phyloP scores from a whole-genome alignment of 2,329 filamentous ascomycete genomes.

The Waltergamsia citrina region DNA sequence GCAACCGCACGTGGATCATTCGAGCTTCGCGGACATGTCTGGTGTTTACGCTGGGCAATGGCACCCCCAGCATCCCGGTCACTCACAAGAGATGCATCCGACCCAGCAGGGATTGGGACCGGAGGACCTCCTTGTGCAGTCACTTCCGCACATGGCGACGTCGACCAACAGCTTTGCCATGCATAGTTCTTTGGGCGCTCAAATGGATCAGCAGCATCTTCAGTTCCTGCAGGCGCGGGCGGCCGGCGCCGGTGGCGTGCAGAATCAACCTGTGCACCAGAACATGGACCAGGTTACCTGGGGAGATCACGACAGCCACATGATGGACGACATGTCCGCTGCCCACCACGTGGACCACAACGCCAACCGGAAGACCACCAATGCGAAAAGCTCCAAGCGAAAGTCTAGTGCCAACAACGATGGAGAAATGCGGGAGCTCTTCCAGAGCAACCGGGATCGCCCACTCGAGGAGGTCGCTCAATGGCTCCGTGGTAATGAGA shows the following conservation, averaged over 20 bases:
- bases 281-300: background rate
- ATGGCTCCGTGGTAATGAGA: conserved; percentile 70
- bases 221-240: no score
- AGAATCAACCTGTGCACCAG: background rate
- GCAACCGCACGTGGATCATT: conserved; percentile 41
- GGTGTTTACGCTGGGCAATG: conserved; percentile 10
- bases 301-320: conserved; percentile 37
- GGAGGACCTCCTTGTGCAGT: conserved; percentile 51
- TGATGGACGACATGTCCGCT: conserved; percentile 27
- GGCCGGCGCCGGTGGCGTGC: background rate
- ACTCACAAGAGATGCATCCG: conserved; percentile 27
- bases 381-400: background rate
- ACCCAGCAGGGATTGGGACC: conserved; percentile 36
- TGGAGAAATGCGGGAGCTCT: conserved; percentile 68
- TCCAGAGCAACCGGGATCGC: conserved; percentile 58
- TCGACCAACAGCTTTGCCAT: conserved; percentile 37
- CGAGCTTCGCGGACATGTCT: conserved; percentile 29
- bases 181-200: conserved; percentile 30
- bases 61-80: conserved; percentile 4
- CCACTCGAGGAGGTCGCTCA: conserved; percentile 61
- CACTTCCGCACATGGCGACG: conserved; percentile 44
- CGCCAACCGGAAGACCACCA: conserved; percentile 21
- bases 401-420: conserved; percentile 72
- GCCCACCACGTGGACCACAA: background rate
- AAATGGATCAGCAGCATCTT: conserved; percentile 26